Percentiles rank a stretch among this genome's conserved stretches.
Evolutionary conservation across 1,284 basidiomycete species (phyloP).

Genomic region (Cronartium quercuum): DNA sequence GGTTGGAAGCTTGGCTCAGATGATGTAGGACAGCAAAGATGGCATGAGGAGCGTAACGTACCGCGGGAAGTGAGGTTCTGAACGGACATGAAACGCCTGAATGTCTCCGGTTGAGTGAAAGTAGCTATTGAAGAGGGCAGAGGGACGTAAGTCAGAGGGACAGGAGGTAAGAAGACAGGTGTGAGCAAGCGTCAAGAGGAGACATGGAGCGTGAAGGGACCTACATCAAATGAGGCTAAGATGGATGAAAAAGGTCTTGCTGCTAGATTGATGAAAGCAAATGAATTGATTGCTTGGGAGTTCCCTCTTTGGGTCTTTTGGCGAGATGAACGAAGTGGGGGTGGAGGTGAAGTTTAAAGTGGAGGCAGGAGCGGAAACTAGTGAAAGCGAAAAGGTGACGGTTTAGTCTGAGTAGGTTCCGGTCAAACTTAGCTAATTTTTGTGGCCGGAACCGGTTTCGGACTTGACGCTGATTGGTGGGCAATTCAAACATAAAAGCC

Average conservation of each 20-base stretch:
- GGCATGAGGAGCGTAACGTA: slow-evolving; percentile 50
- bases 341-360: too few species aligned
- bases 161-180: background rate
- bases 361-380: too few species aligned
- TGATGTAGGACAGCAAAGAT: slow-evolving; percentile 8
- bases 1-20: slow-evolving; percentile 46
- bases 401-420: too few species aligned
- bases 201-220: background rate
- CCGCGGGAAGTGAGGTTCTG: slow-evolving; percentile 77
- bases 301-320: background rate
- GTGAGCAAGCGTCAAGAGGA: background rate
- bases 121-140: background rate
- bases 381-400: too few species aligned
- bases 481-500: too few species aligned
- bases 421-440: too few species aligned
- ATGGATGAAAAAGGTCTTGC: background rate
- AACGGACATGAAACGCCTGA: slow-evolving; percentile 74
- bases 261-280: background rate
- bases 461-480: too few species aligned
- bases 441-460: too few species aligned
- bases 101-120: slow-evolving; percentile 6
- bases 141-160: background rate
- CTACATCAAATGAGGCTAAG: background rate
- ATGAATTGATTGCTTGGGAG: background rate
- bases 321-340: too few species aligned